These are phyloP conservation scores for Cryptococcus sp. DNA, from an alignment of 1,284 basidiomycete genomes.

Conservation along the genomic window DNA sequence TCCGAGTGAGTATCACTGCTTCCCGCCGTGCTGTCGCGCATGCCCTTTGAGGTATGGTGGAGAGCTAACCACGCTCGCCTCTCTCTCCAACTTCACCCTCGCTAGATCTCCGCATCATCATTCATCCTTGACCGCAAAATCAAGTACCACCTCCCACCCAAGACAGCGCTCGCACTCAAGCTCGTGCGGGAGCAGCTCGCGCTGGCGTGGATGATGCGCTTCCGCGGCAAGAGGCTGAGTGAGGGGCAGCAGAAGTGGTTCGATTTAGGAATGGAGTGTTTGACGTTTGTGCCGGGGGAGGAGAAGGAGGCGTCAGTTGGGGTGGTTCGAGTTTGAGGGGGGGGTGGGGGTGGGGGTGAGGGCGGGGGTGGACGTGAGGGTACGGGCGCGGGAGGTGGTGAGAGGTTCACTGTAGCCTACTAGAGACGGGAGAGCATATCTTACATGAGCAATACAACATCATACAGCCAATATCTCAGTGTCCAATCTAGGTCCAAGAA, in stretches of 20 bases:
- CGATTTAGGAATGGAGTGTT: conserved; percentile 60
- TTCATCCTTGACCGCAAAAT: conserved; percentile 83
- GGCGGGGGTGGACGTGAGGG: too few species aligned
- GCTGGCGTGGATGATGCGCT: conserved; percentile 58
- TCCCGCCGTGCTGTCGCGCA: background rate
- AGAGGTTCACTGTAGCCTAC: too few species aligned
- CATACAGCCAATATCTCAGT: background rate
- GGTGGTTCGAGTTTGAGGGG: conserved; percentile 8
- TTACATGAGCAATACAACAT: background rate
- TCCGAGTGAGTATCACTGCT: conserved; percentile 60
- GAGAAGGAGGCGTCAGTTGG: conserved; percentile 24
- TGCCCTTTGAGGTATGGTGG: background rate
- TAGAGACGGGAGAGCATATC: background rate
- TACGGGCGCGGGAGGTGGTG: too few species aligned
- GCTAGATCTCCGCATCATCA: conserved; percentile 66
- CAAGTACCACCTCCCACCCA: conserved; percentile 67
- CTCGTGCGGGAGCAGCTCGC: conserved; percentile 67
- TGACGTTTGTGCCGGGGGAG: conserved; percentile 28
- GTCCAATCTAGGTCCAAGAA: too few species aligned
- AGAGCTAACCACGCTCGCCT: background rate
- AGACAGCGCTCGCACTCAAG: conserved; percentile 76
- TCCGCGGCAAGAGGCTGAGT: conserved; percentile 60
- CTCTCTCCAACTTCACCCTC: background rate
- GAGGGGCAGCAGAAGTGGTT: conserved; percentile 65
- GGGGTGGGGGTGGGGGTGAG: too few species aligned